phyloP scores from a whole-genome alignment of 177 flowering plant species.

The Tripterygium wilfordii region DNA sequence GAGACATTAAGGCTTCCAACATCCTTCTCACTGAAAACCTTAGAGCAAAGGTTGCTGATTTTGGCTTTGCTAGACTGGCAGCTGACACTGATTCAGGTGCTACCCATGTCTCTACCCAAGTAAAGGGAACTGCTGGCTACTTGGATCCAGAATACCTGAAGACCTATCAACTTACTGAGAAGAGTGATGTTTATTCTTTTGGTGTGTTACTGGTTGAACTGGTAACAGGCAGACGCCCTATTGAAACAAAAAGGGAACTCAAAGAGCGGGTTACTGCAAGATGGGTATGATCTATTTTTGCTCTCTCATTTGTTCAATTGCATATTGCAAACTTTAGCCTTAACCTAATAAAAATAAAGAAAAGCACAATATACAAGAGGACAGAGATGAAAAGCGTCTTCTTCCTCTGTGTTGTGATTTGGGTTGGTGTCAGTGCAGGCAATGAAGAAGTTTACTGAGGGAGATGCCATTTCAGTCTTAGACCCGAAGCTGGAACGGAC shows the following conservation, averaged over 20 bases:
- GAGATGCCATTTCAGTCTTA: slow-evolving; percentile 51
- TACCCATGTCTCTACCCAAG: slow-evolving; percentile 93
- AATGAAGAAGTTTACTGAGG: slow-evolving; percentile 65
- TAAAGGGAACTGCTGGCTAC: slow-evolving; percentile 98
- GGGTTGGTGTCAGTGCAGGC: slow-evolving; percentile 46
- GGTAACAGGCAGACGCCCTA: slow-evolving; percentile 83
- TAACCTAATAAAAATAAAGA: too few species aligned
- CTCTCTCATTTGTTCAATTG: not conserved
- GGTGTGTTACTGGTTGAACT: slow-evolving; percentile 87
- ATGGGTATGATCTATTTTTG: slow-evolving; percentile 55
- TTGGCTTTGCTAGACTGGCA: slow-evolving; percentile 86
- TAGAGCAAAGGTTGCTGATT: slow-evolving; percentile 93
- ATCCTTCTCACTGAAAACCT: slow-evolving; percentile 81
- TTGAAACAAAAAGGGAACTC: slow-evolving; percentile 65
- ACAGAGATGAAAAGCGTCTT: not conserved
- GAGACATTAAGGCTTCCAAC: slow-evolving; percentile 96
- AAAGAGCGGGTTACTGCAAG: slow-evolving; percentile 70
- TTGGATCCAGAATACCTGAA: slow-evolving; percentile 90
- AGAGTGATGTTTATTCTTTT: slow-evolving; percentile 95
- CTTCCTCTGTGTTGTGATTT: not conserved
- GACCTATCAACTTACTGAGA: slow-evolving; percentile 90
- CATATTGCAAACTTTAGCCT: not conserved
- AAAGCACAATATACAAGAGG: too few species aligned
- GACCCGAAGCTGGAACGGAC: slow-evolving; percentile 58
- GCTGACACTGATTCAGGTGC: slow-evolving; percentile 68